phyloP scores from a whole-genome alignment of 345 rosid genomes.

The Salix udensis region DNA sequence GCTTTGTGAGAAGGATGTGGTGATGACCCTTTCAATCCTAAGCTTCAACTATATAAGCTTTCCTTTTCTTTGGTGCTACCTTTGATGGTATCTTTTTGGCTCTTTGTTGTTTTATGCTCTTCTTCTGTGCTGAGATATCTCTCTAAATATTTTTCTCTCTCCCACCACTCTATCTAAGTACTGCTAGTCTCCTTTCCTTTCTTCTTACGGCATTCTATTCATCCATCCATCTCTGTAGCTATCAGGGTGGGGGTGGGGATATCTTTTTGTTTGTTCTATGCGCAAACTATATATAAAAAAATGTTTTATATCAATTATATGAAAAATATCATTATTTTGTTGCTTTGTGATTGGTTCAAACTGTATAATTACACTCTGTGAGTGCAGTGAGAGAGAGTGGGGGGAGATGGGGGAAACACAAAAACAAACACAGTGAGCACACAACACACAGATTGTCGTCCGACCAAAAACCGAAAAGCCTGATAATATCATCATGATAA shows the following conservation, averaged over 20 bases:
- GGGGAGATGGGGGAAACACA: slow-evolving; percentile 44
- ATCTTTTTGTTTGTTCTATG: slow-evolving; percentile 10
- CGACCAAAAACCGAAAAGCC: slow-evolving; percentile 82
- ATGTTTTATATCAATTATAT: no score
- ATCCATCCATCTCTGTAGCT: slow-evolving; percentile 45
- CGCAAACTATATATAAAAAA: slow-evolving; percentile 3
- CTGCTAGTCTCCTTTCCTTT: slow-evolving; percentile 69
- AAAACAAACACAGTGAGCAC: slow-evolving; percentile 58
- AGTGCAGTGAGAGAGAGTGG: slow-evolving; percentile 24
- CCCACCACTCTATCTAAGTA: slow-evolving; percentile 40
- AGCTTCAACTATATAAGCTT: slow-evolving; percentile 21
- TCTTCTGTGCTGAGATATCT: slow-evolving; percentile 2
- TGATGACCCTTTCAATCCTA: slow-evolving; percentile 26
- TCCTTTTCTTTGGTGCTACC: slow-evolving; percentile 15
- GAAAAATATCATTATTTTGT: slow-evolving; percentile 12
- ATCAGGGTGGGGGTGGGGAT: slow-evolving; percentile 27
- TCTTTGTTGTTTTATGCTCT: slow-evolving; percentile 5
- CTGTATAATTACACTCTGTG: slow-evolving; percentile 42
- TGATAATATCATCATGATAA: slow-evolving; percentile 69
- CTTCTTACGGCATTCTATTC: slow-evolving; percentile 59
- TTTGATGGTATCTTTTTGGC: slow-evolving; percentile 36
- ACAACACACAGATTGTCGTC: slow-evolving; percentile 88
- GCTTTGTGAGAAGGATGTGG: slow-evolving; percentile 21
- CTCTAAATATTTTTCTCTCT: slow-evolving; percentile 3
- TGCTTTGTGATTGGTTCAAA: slow-evolving; percentile 41